Conservation (phyloP, 148 eudicot species). For the Vaccinium myrtillus region DNA sequence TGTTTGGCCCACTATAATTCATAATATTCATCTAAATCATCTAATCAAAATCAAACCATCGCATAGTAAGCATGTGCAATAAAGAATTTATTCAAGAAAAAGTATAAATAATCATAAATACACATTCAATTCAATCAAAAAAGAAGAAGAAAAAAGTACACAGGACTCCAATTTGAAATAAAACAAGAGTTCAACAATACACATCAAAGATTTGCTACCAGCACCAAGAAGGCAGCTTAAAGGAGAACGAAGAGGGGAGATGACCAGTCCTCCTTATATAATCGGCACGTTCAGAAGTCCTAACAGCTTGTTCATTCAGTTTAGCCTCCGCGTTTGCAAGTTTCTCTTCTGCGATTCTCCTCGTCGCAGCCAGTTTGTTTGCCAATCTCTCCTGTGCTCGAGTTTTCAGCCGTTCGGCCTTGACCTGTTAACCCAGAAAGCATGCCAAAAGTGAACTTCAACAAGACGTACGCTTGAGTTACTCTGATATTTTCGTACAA, state of each 20-base stretch:
- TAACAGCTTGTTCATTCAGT: slow-evolving; percentile 73
- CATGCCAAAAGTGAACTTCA: neutral
- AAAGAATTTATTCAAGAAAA: neutral
- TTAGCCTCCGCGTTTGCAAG: slow-evolving; percentile 83
- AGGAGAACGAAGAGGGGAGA: slow-evolving; percentile 79
- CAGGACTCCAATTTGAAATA: neutral
- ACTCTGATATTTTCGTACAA: neutral
- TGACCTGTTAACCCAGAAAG: slow-evolving; percentile 39
- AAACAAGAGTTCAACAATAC: neutral
- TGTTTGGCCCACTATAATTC: too few species aligned
- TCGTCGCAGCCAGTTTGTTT: slow-evolving; percentile 72
- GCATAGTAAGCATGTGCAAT: neutral
- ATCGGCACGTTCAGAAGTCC: slow-evolving; percentile 85
- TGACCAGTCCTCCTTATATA: slow-evolving; percentile 92
- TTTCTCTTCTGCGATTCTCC: slow-evolving; percentile 88
- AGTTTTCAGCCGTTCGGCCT: slow-evolving; percentile 79
- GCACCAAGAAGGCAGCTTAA: slow-evolving; percentile 75
- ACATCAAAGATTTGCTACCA: slow-evolving; percentile 40
- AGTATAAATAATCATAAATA: neutral
- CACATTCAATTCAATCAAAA: neutral
- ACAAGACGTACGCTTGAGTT: neutral
- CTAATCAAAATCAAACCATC: neutral
- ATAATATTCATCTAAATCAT: neutral
- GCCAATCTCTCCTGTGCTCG: slow-evolving; percentile 85
- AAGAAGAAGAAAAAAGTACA: neutral